Evolutionary conservation across 306 rosid genomes (phyloP).

Genomic region (Betula pendula): DNA sequence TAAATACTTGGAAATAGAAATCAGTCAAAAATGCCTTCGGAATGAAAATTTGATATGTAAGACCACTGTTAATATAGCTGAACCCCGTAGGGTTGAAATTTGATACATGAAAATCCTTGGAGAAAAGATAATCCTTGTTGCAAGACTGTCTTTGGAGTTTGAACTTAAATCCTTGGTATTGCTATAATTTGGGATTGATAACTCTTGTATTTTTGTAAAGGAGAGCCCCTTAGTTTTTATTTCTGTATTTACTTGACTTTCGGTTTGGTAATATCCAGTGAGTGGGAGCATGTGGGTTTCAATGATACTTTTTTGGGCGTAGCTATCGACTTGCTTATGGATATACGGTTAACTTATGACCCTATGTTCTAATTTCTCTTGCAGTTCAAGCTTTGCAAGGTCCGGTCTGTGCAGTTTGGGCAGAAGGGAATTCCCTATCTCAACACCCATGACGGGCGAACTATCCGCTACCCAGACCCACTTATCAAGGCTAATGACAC

Average conservation of each 20-base stretch:
- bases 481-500: conserved; percentile 80
- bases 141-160: neutral
- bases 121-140: neutral
- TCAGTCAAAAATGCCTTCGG: neutral
- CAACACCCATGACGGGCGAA: conserved; percentile 81
- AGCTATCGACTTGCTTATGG: neutral
- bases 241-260: neutral
- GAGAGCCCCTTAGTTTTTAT: neutral
- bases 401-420: conserved; percentile 78
- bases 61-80: neutral
- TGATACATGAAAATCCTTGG: neutral
- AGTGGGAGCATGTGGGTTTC: neutral
- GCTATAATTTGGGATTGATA: neutral
- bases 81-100: neutral
- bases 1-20: neutral
- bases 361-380: neutral
- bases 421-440: conserved; percentile 78
- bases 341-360: neutral
- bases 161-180: neutral
- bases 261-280: neutral
- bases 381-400: conserved; percentile 83
- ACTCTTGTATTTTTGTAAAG: neutral
- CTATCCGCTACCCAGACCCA: conserved; percentile 90
- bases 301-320: neutral
- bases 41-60: neutral